Evolutionary conservation across 129 eudicot species (phyloP), one percentile per base, ranked within the genome.

Genomic region (Lactuca sativa): DNA sequence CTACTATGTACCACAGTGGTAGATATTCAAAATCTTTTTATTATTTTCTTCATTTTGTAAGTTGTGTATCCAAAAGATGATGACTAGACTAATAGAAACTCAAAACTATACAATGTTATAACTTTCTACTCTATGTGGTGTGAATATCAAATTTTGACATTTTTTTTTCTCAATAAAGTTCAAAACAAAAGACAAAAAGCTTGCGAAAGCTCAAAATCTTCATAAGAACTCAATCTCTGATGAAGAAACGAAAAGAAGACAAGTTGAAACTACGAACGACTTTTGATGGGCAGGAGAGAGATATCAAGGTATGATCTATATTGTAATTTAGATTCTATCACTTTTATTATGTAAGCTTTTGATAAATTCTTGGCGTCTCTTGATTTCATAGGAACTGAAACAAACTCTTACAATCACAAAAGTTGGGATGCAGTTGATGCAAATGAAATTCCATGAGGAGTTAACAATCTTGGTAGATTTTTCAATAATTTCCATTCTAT

Each of bases 401-500:
- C 85, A 85, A 77, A 83, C 84, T 52, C 85, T 93, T 48, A 79
- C 82, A 43, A 81, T 86, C 14, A 89, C 98, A 68, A 93, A 82
- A 78, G 83, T 97, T 17, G 92, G 92, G 56, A 80, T 93, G 90
- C 95, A 86, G 84, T 87, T 77, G 71, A 86, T 93, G 96, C 98
- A 93, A 74, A 79, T 59, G 78, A 90, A 86, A 69, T 85, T 93
- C 68, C 91, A 78, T 25, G 98, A 93, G 52, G 98, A 51, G 69
- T 93, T 62, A 81, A 84, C 12, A 93, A 83, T 82, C 85, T 93
- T 32, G 96, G 98, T 93, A 86, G 37, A 64, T 41, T 13, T n/a
- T 66, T 14, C 7, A 14, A 38, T 43, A 44, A 64, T 52, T 14
- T 12, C 56, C 16, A 13, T 1, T 62, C 21, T 21, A 21, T 21